These are phyloP conservation scores for Paracoccidioides brasiliensis DNA, from an alignment of 2,329 filamentous ascomycete species.

Conservation along the genomic window DNA sequence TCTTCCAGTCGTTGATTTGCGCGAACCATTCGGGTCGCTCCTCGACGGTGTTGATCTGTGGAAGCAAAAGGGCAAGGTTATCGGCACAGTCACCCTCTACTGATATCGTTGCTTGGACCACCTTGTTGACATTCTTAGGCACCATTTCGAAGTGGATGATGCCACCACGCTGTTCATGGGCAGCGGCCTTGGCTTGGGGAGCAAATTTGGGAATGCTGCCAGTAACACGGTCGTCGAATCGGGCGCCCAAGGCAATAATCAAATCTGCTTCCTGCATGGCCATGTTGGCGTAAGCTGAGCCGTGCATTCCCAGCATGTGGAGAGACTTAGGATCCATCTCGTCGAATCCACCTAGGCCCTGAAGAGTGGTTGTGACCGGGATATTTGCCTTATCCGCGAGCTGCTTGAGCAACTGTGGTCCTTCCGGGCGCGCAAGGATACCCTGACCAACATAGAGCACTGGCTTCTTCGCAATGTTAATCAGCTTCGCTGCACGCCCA, in stretches of 20 bases:
- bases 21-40: constrained; percentile 75
- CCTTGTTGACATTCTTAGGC: constrained; percentile 99
- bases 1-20: constrained; percentile 84
- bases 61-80: constrained; percentile 64
- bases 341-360: constrained; percentile 83
- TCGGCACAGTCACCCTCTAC: constrained; percentile 81
- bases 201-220: constrained; percentile 72
- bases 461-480: constrained; percentile 86
- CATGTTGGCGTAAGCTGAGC: constrained; percentile 94
- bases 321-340: constrained; percentile 88
- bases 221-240: constrained; percentile 95
- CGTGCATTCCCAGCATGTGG: constrained; percentile 99
- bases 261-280: constrained; percentile 94
- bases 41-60: constrained; percentile 50
- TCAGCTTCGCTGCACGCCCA: constrained; percentile 60
- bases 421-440: constrained; percentile 61
- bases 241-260: constrained; percentile 83
- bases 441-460: constrained; percentile 92
- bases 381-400: constrained; percentile 84
- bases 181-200: constrained; percentile 73
- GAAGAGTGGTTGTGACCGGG: constrained; percentile 89
- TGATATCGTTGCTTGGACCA: constrained; percentile 89
- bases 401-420: constrained; percentile 65
- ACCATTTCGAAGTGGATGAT: constrained; percentile 97
- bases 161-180: constrained; percentile 71